These are phyloP conservation scores for Lactarius sp. DNA, from an alignment of 768 basidiomycete genomes.

Conservation along the genomic window DNA sequence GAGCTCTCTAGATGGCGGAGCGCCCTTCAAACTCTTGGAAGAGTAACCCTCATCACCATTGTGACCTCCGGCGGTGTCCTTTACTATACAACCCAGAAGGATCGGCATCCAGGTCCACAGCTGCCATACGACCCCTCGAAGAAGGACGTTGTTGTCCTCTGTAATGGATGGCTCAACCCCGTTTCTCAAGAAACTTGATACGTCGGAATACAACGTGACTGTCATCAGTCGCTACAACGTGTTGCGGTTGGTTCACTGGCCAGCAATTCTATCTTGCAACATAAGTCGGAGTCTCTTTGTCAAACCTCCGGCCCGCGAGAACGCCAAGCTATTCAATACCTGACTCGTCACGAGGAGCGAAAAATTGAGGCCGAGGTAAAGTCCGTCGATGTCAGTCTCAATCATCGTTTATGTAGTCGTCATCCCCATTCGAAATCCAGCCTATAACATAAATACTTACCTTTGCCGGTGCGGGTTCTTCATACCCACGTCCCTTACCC, in stretches of 20 bases:
- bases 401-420: constrained; percentile 10
- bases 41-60: constrained; percentile 66
- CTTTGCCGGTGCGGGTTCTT: constrained; percentile 55
- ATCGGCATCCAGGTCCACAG: constrained; percentile 78
- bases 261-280: constrained; percentile 78
- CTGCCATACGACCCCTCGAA: constrained; percentile 82
- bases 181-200: constrained; percentile 86
- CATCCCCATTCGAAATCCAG: constrained; percentile 34
- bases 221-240: constrained; percentile 93
- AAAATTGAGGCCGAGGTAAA: constrained; percentile 92
- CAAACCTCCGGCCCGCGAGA: constrained; percentile 32
- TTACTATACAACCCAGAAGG: constrained; percentile 73
- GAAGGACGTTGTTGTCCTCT: constrained; percentile 91
- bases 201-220: constrained; percentile 93
- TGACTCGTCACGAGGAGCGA: constrained; percentile 88
- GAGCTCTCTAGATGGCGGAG: constrained; percentile 36
- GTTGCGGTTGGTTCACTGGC: constrained; percentile 93
- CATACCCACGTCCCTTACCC: constrained; percentile 5
- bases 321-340: constrained; percentile 65
- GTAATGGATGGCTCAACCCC: constrained; percentile 96
- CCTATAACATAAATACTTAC: constrained; percentile 83
- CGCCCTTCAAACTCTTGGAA: constrained; percentile 57
- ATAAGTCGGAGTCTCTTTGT: constrained; percentile 32
- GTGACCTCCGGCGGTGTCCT: constrained; percentile 55
- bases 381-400: constrained; percentile 67